Conservation (phyloP, 2,329 filamentous ascomycete species). For the Trichophyton mentagrophytes region DNA sequence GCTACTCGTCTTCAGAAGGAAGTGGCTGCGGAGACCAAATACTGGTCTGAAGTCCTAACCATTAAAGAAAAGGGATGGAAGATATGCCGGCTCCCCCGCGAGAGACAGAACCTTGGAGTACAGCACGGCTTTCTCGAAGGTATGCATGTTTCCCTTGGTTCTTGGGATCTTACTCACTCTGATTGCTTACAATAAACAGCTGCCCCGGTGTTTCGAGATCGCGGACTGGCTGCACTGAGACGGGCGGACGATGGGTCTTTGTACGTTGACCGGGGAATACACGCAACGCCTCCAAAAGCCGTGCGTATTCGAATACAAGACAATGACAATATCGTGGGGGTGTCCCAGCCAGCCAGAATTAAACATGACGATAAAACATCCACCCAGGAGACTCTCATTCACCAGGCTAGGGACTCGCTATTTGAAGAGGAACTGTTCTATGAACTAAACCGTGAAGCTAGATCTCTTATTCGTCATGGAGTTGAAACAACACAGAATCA, state of each 20-base stretch:
- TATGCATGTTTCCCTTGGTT: slow-evolving; percentile 20
- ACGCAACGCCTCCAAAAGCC: slow-evolving; percentile 41
- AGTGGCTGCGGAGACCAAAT: slow-evolving; percentile 65
- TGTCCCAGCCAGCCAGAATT: slow-evolving; percentile 24
- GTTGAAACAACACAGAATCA: slow-evolving; percentile 51
- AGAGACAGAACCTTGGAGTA: slow-evolving; percentile 65
- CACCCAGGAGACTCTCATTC: slow-evolving; percentile 26
- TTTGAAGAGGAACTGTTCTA: slow-evolving; percentile 69
- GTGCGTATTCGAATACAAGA: slow-evolving; percentile 56
- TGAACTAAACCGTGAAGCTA: slow-evolving; percentile 72
- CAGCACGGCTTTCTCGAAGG: slow-evolving; percentile 79
- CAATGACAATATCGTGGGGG: slow-evolving; percentile 46
- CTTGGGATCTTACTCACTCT: neutral
- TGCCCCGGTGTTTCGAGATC: slow-evolving; percentile 46
- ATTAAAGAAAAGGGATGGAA: slow-evolving; percentile 80
- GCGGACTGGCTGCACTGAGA: slow-evolving; percentile 68
- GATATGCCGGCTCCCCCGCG: slow-evolving; percentile 61
- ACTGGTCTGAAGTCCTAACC: slow-evolving; percentile 75
- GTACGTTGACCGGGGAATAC: slow-evolving; percentile 52
- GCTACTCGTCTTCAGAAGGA: slow-evolving; percentile 62
- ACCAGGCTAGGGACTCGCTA: slow-evolving; percentile 38
- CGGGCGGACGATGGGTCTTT: slow-evolving; percentile 63
- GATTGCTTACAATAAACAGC: slow-evolving; percentile 25
- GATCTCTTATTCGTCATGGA: slow-evolving; percentile 56
- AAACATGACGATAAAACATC: slow-evolving; percentile 14